Evolutionary conservation across 2,329 filamentous ascomycete species (phyloP).

Genomic region (Colletotrichum horii): DNA sequence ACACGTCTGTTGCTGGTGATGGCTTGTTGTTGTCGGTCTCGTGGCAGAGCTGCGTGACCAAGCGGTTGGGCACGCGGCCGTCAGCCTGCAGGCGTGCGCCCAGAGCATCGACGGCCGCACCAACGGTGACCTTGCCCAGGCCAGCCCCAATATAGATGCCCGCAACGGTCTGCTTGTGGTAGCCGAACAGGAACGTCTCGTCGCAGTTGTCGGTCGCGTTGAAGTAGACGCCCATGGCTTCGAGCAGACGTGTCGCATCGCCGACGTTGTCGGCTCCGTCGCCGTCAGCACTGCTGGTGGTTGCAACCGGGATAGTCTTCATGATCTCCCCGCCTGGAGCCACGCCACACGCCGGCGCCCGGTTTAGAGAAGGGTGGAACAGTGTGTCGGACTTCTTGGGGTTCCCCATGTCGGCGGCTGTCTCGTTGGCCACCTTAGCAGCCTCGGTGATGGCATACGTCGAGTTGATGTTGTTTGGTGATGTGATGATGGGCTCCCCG

Average conservation of each 20-base stretch:
- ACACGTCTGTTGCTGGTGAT: not conserved
- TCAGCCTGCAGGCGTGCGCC: not conserved
- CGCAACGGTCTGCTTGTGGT: no score
- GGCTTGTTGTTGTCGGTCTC: not conserved
- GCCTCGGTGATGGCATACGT: not conserved
- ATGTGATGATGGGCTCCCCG: not conserved
- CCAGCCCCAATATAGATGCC: not conserved
- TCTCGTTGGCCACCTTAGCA: not conserved
- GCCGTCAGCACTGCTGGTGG: not conserved
- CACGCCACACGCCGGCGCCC: not conserved
- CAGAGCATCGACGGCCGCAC: not conserved
- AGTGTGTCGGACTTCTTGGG: not conserved
- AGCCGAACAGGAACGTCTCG: no score
- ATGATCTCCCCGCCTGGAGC: not conserved
- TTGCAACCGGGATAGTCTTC: not conserved
- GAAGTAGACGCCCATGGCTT: no score
- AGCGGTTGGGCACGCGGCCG: not conserved
- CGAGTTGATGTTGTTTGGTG: not conserved
- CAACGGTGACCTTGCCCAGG: slow-evolving; percentile 1
- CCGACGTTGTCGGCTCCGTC: no score
- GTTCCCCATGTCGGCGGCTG: not conserved
- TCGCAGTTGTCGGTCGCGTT: no score
- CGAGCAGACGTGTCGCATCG: no score
- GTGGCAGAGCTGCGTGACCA: not conserved
- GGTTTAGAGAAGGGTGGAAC: not conserved